Conservation (phyloP, 2,329 filamentous ascomycete genomes). For the Lasiodiplodia sp. region DNA sequence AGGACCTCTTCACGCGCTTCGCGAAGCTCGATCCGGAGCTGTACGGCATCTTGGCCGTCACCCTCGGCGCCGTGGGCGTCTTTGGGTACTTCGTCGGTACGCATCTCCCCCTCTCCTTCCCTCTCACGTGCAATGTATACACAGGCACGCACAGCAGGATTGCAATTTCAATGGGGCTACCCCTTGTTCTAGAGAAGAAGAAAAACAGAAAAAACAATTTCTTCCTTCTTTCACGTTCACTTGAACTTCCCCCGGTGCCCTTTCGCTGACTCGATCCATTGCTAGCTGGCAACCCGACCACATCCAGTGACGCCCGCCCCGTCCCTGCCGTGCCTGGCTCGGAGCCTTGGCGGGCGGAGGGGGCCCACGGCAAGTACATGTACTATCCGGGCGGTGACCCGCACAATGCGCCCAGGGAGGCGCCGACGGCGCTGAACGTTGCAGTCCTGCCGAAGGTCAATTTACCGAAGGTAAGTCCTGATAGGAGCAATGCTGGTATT, state of each 20-base stretch:
- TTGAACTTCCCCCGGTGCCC: too few relatives aligned
- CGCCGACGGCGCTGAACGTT: slow-evolving; percentile 91
- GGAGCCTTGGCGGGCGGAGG: slow-evolving; percentile 92
- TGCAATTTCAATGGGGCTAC: too few relatives aligned
- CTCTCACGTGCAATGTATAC: neutral
- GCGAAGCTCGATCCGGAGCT: slow-evolving; percentile 15
- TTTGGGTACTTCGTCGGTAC: slow-evolving; percentile 7
- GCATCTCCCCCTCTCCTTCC: neutral
- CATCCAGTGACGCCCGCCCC: neutral
- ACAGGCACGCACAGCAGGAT: neutral
- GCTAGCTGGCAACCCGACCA: slow-evolving; percentile 9
- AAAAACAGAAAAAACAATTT: too few relatives aligned
- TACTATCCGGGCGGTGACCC: slow-evolving; percentile 81
- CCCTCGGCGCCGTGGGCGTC: neutral
- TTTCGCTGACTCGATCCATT: too few relatives aligned
- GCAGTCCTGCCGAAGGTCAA: slow-evolving; percentile 94
- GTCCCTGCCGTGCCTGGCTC: slow-evolving; percentile 55
- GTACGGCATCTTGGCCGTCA: slow-evolving; percentile 4
- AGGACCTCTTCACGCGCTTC: slow-evolving; percentile 3
- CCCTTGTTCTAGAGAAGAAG: too few relatives aligned
- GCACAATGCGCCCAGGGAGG: slow-evolving; percentile 75
- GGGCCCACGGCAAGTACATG: slow-evolving; percentile 65
- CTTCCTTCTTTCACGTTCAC: too few relatives aligned
- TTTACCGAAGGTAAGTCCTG: slow-evolving; percentile 70
- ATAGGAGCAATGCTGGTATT: too few relatives aligned